Conservation (phyloP, 108 stramenopile species). For the Epithemia pelagica region DNA sequence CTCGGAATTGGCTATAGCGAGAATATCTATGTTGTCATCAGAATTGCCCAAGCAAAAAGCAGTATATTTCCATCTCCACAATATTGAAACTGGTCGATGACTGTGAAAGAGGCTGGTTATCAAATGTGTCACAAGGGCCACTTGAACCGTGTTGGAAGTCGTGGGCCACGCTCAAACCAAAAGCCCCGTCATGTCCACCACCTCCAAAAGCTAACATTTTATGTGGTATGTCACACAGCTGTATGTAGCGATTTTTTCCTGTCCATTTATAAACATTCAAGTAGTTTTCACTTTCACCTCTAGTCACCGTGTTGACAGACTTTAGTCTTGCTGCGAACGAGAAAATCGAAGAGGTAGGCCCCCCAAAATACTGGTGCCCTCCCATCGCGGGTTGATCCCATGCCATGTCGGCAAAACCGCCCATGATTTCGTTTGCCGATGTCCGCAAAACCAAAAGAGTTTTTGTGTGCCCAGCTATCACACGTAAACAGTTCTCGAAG, state of each 20-base stretch:
- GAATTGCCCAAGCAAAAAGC: conserved; percentile 41
- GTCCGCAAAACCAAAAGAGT: conserved; percentile 73
- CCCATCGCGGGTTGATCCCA: conserved; percentile 41
- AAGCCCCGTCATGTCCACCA: conserved; percentile 78
- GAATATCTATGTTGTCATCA: too few species aligned
- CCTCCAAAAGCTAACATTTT: conserved; percentile 80
- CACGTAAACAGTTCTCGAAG: conserved; percentile 67
- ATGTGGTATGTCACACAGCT: conserved; percentile 55
- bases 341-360: conserved; percentile 60
- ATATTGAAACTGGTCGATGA: conserved; percentile 53
- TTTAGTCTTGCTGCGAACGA: too few species aligned
- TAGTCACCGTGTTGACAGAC: background rate
- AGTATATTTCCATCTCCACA: conserved; percentile 64
- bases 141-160: conserved; percentile 80
- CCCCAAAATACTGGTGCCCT: conserved; percentile 50
- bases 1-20: too few species aligned
- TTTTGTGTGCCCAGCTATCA: conserved; percentile 36
- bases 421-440: conserved; percentile 56
- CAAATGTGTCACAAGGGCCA: conserved; percentile 82
- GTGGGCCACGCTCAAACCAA: conserved; percentile 80
- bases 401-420: conserved; percentile 70
- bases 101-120: conserved; percentile 68
- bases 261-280: conserved; percentile 69
- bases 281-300: background rate
- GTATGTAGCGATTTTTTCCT: conserved; percentile 78